Base-by-base conservation (phyloP, 768 basidiomycete genomes). In the Kwoniella botswanensis region DNA sequence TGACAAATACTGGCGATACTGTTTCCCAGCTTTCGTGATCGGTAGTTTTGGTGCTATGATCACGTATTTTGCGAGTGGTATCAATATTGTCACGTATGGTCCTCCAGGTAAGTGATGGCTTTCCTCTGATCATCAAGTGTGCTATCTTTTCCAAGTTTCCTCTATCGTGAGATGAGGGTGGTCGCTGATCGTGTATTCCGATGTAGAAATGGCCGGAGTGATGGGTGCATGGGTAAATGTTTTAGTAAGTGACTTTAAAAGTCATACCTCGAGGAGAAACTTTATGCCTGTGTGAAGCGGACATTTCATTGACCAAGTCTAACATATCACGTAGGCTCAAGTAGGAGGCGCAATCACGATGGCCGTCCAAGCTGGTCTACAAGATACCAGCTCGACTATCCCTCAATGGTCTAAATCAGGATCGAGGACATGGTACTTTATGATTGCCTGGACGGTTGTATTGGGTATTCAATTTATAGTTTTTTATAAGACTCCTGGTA, bases 1-100 rank as follows among this genome's bases (percentile, higher is more conserved):
- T 0, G 73, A 60, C 17, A 74, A 78, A 43, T 81, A 80, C 70
- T 83, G 82, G 80, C 67, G 65, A 44, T 78, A 55, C 63, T 68
- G 67, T 50, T 82, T 82, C 72, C 73, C 82, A 3, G 75, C 68
- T 17, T 80, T 68, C 62, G 35, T 76, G 21, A 70, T 83, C 57
- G 80, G 78, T 35, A 69, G 70, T 46, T 58, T 71, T 15, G 76
- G 76, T 4, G 77, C 75, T 54, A 68, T 76, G 53, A 21, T 79
- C 17, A 24, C 46, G 22, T 71, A 67, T 59, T 67, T 74, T 44
- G 71, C 70, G 0, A 42, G 62, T 50, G 68, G 52, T 22, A 74
- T 81, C 68, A 70, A 64, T 52, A 52, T 82, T 22, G 74, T 82
- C 65, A 73, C 72, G 18, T 79, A 71, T 71, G 76, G 67, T 42